phyloP scores from a whole-genome alignment of 2,329 filamentous ascomycete species.

The Aureobasidium melanogenum region DNA sequence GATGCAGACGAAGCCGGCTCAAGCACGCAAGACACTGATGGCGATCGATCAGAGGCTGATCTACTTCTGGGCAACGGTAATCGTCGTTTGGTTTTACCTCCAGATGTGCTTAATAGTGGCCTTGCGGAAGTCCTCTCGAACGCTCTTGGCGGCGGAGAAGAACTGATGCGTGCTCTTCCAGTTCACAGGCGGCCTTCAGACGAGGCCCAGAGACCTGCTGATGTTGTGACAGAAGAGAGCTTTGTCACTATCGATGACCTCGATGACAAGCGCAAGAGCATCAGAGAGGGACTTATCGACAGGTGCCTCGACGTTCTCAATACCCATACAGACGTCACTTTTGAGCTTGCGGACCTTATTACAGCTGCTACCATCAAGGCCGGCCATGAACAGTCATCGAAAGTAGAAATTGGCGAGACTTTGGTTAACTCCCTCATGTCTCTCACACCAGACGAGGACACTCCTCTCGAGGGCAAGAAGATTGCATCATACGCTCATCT shows the following conservation, averaged over 20 bases:
- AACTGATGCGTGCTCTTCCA: slow-evolving; percentile 5
- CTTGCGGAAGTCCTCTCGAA: slow-evolving; percentile 10
- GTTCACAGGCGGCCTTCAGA: slow-evolving; percentile 3
- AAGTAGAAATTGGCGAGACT: slow-evolving; percentile 71
- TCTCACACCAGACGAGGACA: slow-evolving; percentile 40
- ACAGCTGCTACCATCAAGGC: slow-evolving; percentile 58
- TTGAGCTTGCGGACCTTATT: slow-evolving; percentile 84
- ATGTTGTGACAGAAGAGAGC: slow-evolving; percentile 23
- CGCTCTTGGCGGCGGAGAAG: slow-evolving; percentile 6
- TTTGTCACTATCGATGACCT: slow-evolving; percentile 65
- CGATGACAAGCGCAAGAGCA: slow-evolving; percentile 61
- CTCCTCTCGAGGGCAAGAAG: slow-evolving; percentile 52
- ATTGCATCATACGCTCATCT: slow-evolving; percentile 89
- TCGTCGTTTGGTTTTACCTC: background rate
- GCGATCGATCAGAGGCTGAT: background rate
- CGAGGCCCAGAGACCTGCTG: background rate
- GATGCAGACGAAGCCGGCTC: slow-evolving; percentile 20
- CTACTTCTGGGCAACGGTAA: background rate
- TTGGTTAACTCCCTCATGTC: slow-evolving; percentile 75
- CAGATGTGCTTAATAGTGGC: slow-evolving; percentile 3
- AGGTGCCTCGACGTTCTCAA: slow-evolving; percentile 84
- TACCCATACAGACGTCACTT: slow-evolving; percentile 77
- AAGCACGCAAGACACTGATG: slow-evolving; percentile 13
- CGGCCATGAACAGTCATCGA: slow-evolving; percentile 46
- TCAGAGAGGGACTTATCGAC: slow-evolving; percentile 74